A percentile compares a stretch with the other conserved stretches of the same genome.
Evolutionary conservation across 2,329 filamentous ascomycete species (phyloP).

Genomic region (Furcasterigmium furcatum): DNA sequence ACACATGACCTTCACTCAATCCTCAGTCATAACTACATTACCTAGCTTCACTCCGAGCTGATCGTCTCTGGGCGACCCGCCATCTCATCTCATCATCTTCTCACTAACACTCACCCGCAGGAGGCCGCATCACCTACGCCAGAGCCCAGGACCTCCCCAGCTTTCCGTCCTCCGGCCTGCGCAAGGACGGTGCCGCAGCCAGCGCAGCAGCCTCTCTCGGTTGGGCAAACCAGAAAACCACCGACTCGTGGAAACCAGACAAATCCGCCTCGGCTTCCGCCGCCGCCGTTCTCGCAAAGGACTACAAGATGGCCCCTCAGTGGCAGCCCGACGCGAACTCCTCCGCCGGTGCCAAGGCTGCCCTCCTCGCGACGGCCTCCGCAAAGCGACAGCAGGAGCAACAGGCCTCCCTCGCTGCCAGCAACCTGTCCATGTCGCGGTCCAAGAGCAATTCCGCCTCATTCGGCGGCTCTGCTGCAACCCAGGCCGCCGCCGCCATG

Average conservation of each 20-base stretch:
- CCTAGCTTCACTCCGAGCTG: background rate
- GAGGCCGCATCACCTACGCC: slow-evolving; percentile 63
- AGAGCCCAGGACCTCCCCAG: slow-evolving; percentile 70
- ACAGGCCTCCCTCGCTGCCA: background rate
- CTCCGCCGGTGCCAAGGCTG: slow-evolving; percentile 70
- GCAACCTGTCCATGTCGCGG: background rate
- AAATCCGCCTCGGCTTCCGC: slow-evolving; percentile 47
- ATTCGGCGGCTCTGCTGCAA: slow-evolving; percentile 42
- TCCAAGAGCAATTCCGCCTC: slow-evolving; percentile 21
- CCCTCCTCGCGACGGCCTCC: slow-evolving; percentile 53
- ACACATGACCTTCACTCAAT: background rate
- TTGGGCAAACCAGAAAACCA: slow-evolving; percentile 64
- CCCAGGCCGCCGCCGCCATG: slow-evolving; percentile 27
- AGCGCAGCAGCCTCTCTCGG: slow-evolving; percentile 73
- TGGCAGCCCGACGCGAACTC: slow-evolving; percentile 61
- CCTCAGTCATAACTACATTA: background rate
- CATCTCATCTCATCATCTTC: background rate
- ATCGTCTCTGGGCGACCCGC: too few relatives aligned
- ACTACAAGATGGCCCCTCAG: slow-evolving; percentile 40
- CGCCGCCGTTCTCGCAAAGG: slow-evolving; percentile 38
- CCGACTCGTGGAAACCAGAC: slow-evolving; percentile 65
- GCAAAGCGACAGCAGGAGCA: slow-evolving; percentile 27
- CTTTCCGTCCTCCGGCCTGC: slow-evolving; percentile 65
- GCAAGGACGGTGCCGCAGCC: slow-evolving; percentile 57
- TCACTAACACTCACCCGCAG: slow-evolving; percentile 4